These are phyloP conservation scores for Diplosphaera chodatii DNA, from an alignment of 139 green algal species.

Conservation along the genomic window DNA sequence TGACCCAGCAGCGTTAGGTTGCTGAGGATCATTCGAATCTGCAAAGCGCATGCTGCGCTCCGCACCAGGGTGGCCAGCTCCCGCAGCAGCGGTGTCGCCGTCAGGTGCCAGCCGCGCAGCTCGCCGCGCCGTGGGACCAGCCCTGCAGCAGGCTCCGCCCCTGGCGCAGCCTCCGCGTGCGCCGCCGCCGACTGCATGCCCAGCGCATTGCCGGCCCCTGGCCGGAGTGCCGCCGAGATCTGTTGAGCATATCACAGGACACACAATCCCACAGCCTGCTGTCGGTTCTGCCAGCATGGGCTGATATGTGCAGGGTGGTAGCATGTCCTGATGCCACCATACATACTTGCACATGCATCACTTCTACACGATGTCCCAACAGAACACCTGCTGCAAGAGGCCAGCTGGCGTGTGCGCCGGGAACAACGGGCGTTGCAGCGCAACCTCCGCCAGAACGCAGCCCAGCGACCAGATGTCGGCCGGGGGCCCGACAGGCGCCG, in stretches of 20 bases:
- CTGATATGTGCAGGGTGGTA: background rate
- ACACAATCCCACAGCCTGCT: background rate
- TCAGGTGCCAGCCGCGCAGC: background rate
- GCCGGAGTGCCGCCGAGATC: background rate
- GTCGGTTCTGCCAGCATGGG: background rate
- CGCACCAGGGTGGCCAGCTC: conserved; percentile 17
- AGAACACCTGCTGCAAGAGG: conserved; percentile 23
- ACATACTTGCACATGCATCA: background rate
- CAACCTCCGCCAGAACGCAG: conserved; percentile 42
- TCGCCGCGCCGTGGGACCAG: background rate
- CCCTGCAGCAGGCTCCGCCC: background rate
- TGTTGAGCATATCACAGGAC: background rate
- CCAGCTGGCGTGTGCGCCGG: conserved; percentile 14
- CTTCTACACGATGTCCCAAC: background rate
- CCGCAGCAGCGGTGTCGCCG: background rate
- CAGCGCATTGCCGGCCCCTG: too few species aligned
- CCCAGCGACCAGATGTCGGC: conserved; percentile 41
- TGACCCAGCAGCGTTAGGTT: too few species aligned
- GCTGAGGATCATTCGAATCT: too few species aligned
- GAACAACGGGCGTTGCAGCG: conserved; percentile 35
- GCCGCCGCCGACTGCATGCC: too few species aligned
- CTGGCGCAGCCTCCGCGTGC: background rate
- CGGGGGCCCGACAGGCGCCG: conserved; percentile 7
- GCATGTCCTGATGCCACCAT: background rate
- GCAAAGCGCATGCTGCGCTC: too few species aligned